Conservation (phyloP, 2,329 filamentous ascomycete genomes). For the Calonectria pauciramosa region DNA sequence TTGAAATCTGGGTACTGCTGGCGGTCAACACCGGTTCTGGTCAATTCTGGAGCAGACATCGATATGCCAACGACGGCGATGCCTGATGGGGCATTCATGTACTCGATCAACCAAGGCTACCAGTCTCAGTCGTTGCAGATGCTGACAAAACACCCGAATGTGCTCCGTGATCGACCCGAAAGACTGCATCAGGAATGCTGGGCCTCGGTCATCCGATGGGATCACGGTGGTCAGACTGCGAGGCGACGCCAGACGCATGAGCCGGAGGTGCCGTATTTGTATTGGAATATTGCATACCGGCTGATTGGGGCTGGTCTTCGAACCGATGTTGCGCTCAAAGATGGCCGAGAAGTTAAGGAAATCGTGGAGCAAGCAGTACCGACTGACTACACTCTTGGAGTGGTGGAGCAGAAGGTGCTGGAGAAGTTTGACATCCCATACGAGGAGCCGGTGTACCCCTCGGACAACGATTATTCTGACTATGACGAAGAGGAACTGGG, state of each 20-base stretch:
- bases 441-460: constrained; percentile 31
- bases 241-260: constrained; percentile 5
- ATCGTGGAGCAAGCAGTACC: constrained; percentile 41
- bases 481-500: constrained; percentile 7
- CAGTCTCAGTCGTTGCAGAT: constrained; percentile 45
- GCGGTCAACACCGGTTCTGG: constrained; percentile 45
- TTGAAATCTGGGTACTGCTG: constrained; percentile 45
- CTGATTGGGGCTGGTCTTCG: constrained; percentile 41
- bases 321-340: constrained; percentile 40
- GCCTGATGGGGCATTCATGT: constrained; percentile 47
- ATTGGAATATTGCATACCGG: constrained; percentile 43
- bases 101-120: constrained; percentile 42
- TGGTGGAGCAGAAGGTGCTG: constrained; percentile 41
- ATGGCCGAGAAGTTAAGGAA: constrained; percentile 37
- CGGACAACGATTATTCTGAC: constrained; percentile 8
- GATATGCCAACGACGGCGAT: constrained; percentile 41
- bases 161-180: constrained; percentile 35
- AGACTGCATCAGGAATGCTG: constrained; percentile 41
- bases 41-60: constrained; percentile 44
- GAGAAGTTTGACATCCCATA: constrained; percentile 43
- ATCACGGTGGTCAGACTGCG: constrained; percentile 20
- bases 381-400: constrained; percentile 31
- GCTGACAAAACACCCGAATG: constrained; percentile 41
- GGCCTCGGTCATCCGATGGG: constrained; percentile 38
- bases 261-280: constrained; percentile 34